Evolutionary conservation across 2,329 filamentous ascomycete species (phyloP), one percentile per base, ranked within the genome.

Genomic region (Xylariaceae sp.): DNA sequence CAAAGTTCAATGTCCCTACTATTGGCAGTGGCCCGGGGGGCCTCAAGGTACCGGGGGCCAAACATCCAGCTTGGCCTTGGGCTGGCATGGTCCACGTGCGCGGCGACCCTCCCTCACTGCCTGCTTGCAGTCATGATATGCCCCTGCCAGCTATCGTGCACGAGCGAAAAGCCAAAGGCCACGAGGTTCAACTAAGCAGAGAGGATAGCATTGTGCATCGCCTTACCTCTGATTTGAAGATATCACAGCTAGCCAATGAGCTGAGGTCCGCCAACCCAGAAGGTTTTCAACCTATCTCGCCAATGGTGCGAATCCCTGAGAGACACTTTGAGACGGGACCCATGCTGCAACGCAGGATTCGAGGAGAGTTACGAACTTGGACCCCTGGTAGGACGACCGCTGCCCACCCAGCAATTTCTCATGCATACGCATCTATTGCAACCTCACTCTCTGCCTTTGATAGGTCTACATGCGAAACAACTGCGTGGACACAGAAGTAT

Each of bases 401-500:
- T 32, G 43, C 53, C 4, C 80, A 88, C 53, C 67, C 79, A 9
- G 73, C 76, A 13, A 56, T 92, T 29, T 47, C 56, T 10, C 64
- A 67, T 2, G 62, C 87, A 2, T 84, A 79, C 47, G 55, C 65
- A 3, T 66, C 68, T 0, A 67, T 95, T 19, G 60, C 67, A 28
- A 68, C 65, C 1, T 68, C 68, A 0, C 65, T 89, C 10, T 89
- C 84, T 4, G 79, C 89, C 1, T 95, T 89, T 50, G 92, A 98
- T 54, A 72, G 64, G 41, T 83, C 80, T 7, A 72, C 70, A 31
- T 94, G 83, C 46, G 90, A 96, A 51, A 67, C 65, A 2, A 60
- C 71, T 18, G 60, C 76, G 7, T 98, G 92, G 92, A 57, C 69
- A 2, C 80, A 90, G 25, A 95, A 96, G 51, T 94, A 96, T 59